A percentile compares a stretch with the other conserved stretches of the same genome.
These are phyloP conservation scores for Magnaporthiopsis incrustans DNA, from an alignment of 2,329 filamentous ascomycete species.

Conservation along the genomic window DNA sequence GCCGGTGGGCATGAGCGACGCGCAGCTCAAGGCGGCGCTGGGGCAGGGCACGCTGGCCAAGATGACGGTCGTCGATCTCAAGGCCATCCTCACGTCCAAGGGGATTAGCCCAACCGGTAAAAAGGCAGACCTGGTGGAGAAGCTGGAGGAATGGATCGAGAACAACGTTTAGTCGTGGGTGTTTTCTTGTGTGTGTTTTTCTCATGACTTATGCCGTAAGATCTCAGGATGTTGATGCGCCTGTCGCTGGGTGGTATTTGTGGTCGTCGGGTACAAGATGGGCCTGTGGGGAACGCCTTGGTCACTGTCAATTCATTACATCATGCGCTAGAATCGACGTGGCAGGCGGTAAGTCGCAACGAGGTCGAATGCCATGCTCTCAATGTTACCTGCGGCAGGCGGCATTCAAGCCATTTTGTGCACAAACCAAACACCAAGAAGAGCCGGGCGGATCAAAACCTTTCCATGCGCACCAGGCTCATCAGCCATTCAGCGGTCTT, in stretches of 20 bases:
- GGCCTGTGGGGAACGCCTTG: not conserved
- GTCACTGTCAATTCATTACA: not conserved
- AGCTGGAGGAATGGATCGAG: slow-evolving; percentile 49
- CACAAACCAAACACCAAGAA: not conserved
- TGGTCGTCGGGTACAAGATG: too few relatives aligned
- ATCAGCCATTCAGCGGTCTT: not conserved
- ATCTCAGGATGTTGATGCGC: too few relatives aligned
- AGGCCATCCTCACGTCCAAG: slow-evolving; percentile 37
- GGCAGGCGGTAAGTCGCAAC: not conserved
- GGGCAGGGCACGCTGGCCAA: slow-evolving; percentile 40
- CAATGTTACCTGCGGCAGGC: too few relatives aligned
- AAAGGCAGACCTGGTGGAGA: slow-evolving; percentile 48
- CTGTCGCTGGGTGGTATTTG: too few relatives aligned
- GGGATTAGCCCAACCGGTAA: slow-evolving; percentile 41
- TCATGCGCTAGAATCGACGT: not conserved
- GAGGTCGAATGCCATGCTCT: too few relatives aligned
- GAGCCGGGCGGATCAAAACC: not conserved
- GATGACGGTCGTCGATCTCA: slow-evolving; percentile 46
- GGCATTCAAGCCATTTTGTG: not conserved
- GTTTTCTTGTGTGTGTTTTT: too few relatives aligned
- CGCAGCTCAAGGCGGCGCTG: slow-evolving; percentile 36
- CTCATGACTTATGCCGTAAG: too few relatives aligned
- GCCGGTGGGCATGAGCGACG: slow-evolving; percentile 30
- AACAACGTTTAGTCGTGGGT: slow-evolving; percentile 24
- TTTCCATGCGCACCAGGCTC: not conserved